These are phyloP conservation scores for Arachis stenosperma DNA, from an alignment of 306 rosid species.

Conservation along the genomic window DNA sequence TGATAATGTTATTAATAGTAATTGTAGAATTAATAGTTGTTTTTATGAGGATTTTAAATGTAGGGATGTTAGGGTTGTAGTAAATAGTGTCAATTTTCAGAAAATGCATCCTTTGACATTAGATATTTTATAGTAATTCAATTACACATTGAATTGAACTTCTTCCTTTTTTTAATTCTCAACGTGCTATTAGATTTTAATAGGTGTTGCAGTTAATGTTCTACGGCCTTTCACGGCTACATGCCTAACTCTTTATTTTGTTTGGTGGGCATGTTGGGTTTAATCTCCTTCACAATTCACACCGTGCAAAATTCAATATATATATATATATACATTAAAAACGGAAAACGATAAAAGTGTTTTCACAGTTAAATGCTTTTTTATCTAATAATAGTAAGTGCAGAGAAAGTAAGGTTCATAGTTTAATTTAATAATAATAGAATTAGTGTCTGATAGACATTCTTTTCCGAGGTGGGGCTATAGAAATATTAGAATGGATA, in stretches of 20 bases:
- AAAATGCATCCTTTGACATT: slow-evolving; percentile 48
- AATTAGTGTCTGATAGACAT: too few species aligned
- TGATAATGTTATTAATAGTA: slow-evolving; percentile 6
- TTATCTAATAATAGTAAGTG: too few species aligned
- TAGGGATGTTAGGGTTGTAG: slow-evolving; percentile 44
- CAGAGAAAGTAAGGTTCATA: too few species aligned
- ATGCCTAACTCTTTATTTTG: slow-evolving; percentile 37
- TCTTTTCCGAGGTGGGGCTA: too few species aligned
- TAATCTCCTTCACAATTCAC: not conserved
- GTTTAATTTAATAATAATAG: too few species aligned
- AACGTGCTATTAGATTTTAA: slow-evolving; percentile 8
- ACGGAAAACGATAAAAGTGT: too few species aligned
- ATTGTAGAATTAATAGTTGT: slow-evolving; percentile 37
- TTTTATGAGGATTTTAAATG: slow-evolving; percentile 37
- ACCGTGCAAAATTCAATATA: not conserved
- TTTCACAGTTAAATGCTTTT: too few species aligned
- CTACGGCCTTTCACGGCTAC: slow-evolving; percentile 18
- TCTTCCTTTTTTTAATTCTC: not conserved
- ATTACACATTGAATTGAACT: not conserved
- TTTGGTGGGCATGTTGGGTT: slow-evolving; percentile 45
- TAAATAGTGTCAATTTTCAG: slow-evolving; percentile 47
- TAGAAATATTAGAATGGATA: too few species aligned
- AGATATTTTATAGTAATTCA: slow-evolving; percentile 39
- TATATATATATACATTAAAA: too few species aligned
- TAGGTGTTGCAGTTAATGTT: slow-evolving; percentile 35